Evolutionary conservation across 1,139 yeast genomes (phyloP).

Genomic region (Blastobotrys ciferrii): DNA sequence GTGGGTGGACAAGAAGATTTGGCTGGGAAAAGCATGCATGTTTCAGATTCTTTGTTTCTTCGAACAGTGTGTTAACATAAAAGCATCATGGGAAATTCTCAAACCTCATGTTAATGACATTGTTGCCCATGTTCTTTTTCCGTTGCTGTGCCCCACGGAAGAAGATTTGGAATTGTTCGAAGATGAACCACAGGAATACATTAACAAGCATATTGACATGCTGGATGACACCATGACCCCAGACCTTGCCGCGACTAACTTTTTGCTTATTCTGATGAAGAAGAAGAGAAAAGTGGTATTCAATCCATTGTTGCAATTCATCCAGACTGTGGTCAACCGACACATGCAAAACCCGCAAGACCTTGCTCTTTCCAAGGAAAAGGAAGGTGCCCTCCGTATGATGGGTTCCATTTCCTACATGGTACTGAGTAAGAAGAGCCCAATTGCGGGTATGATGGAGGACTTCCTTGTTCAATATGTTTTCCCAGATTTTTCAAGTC

Average conservation of each 20-base stretch:
- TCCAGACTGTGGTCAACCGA: slow-evolving; percentile 52
- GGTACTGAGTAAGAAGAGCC: slow-evolving; percentile 54
- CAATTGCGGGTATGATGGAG: slow-evolving; percentile 68
- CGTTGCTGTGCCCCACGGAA: slow-evolving; percentile 71
- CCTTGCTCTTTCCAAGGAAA: slow-evolving; percentile 61
- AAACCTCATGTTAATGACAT: slow-evolving; percentile 68
- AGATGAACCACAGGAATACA: slow-evolving; percentile 87
- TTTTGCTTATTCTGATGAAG: slow-evolving; percentile 65
- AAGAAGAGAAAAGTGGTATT: slow-evolving; percentile 61
- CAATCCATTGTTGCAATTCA: slow-evolving; percentile 62
- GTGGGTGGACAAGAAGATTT: slow-evolving; percentile 65
- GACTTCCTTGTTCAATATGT: slow-evolving; percentile 60
- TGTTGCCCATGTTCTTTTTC: slow-evolving; percentile 72
- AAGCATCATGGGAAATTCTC: slow-evolving; percentile 66
- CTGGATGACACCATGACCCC: slow-evolving; percentile 72
- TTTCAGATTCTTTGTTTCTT: slow-evolving; percentile 68
- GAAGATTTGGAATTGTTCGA: slow-evolving; percentile 74
- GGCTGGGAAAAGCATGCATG: slow-evolving; percentile 69
- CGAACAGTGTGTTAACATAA: slow-evolving; percentile 67
- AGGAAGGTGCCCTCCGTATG: slow-evolving; percentile 79
- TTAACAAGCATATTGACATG: slow-evolving; percentile 72
- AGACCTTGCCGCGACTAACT: slow-evolving; percentile 79
- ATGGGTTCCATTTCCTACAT: slow-evolving; percentile 69
- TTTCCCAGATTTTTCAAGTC: slow-evolving; percentile 67
- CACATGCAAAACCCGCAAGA: slow-evolving; percentile 44